Conservation (phyloP, 1,139 yeast genomes). For the Ogataea hybrid region DNA sequence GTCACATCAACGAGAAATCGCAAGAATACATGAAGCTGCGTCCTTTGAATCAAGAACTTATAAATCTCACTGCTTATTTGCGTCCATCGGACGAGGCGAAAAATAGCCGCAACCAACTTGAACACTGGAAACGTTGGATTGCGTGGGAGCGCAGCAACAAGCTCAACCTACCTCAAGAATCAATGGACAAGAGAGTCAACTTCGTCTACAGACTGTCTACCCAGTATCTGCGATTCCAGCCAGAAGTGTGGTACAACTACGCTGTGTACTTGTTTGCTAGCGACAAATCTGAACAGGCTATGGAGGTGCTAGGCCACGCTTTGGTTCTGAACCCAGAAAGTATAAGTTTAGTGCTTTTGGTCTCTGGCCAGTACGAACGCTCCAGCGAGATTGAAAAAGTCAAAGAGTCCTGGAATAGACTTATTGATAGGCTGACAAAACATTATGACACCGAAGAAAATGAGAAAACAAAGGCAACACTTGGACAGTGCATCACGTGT, state of each 20-base stretch:
- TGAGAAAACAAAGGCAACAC: slow-evolving; percentile 12
- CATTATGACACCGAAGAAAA: slow-evolving; percentile 32
- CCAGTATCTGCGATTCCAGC: slow-evolving; percentile 64
- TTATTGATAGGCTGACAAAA: slow-evolving; percentile 43
- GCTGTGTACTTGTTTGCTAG: slow-evolving; percentile 25
- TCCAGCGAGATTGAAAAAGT: slow-evolving; percentile 53
- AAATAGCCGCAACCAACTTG: slow-evolving; percentile 41
- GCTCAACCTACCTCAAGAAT: slow-evolving; percentile 52
- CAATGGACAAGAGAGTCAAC: slow-evolving; percentile 57
- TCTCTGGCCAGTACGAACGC: slow-evolving; percentile 69
- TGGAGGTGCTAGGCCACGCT: slow-evolving; percentile 52
- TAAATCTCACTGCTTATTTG: slow-evolving; percentile 29
- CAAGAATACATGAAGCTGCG: slow-evolving; percentile 90
- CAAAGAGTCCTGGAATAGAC: slow-evolving; percentile 46
- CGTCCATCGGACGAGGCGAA: slow-evolving; percentile 30
- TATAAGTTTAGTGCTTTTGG: slow-evolving; percentile 60
- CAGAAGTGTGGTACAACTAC: slow-evolving; percentile 86
- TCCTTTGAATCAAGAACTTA: slow-evolving; percentile 71
- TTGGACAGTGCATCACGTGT: slow-evolving; percentile 42
- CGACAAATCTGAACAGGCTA: slow-evolving; percentile 22
- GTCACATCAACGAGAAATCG: slow-evolving; percentile 79
- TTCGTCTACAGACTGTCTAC: slow-evolving; percentile 75
- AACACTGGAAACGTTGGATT: slow-evolving; percentile 73
- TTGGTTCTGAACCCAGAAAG: slow-evolving; percentile 69
- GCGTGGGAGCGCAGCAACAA: slow-evolving; percentile 76